These are phyloP conservation scores for Oemleria cerasiformis DNA, from an alignment of 306 rosid species.

Conservation along the genomic window DNA sequence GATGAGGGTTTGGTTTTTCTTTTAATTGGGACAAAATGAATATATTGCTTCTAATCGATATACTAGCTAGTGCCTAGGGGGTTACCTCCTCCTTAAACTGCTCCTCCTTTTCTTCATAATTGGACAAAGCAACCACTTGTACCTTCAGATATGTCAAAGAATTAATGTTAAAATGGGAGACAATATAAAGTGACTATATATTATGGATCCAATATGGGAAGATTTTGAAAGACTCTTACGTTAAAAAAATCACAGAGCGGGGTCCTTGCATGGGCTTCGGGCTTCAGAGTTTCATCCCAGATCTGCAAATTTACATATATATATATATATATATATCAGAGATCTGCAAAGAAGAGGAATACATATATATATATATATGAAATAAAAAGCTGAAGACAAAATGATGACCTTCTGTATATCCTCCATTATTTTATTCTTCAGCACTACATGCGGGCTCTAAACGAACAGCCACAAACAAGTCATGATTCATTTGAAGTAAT, in stretches of 20 bases:
- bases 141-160: constrained; percentile 48
- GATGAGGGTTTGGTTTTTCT: too few relatives aligned
- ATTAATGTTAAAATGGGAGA: constrained; percentile 10
- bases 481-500: not conserved
- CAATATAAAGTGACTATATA: not conserved
- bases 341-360: constrained; percentile 12
- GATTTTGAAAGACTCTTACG: constrained; percentile 39
- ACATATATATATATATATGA: too few relatives aligned
- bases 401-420: constrained; percentile 74
- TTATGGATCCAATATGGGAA: not conserved
- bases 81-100: constrained; percentile 89
- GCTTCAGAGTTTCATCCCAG: constrained; percentile 79
- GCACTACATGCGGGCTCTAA: constrained; percentile 64
- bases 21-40: not conserved
- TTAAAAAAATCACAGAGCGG: constrained; percentile 81
- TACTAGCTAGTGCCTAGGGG: constrained; percentile 3
- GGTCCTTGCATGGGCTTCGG: constrained; percentile 61
- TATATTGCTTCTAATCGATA: constrained; percentile 11
- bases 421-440: constrained; percentile 70
- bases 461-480: constrained; percentile 17
- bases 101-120: constrained; percentile 81
- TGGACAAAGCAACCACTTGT: constrained; percentile 86
- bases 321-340: constrained; percentile 1
- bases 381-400: constrained; percentile 8
- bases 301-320: constrained; percentile 49